phyloP scores from a whole-genome alignment of 768 basidiomycete species.

The Suillus subaureus region DNA sequence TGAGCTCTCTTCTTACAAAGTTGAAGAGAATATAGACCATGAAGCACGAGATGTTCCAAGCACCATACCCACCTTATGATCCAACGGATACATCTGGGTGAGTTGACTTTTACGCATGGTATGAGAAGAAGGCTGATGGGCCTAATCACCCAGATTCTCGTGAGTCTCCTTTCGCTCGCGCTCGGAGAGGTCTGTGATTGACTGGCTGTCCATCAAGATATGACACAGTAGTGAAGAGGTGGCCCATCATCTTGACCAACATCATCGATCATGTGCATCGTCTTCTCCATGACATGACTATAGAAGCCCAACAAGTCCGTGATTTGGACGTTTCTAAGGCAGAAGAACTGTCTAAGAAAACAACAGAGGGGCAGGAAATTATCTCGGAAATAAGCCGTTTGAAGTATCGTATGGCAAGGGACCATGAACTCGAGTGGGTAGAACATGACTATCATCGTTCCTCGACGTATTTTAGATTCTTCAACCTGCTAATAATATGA shows the following conservation, averaged over 20 bases:
- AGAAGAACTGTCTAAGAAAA: slow-evolving; percentile 40
- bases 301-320: slow-evolving; percentile 34
- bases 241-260: slow-evolving; percentile 83
- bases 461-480: neutral
- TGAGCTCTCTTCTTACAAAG: neutral
- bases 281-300: slow-evolving; percentile 62
- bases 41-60: slow-evolving; percentile 38
- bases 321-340: slow-evolving; percentile 18
- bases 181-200: neutral
- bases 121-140: slow-evolving; percentile 3
- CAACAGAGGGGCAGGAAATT: slow-evolving; percentile 77
- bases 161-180: slow-evolving; percentile 34
- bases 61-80: slow-evolving; percentile 73
- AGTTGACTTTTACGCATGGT: slow-evolving; percentile 20
- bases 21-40: neutral
- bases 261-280: slow-evolving; percentile 78
- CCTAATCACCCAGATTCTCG: slow-evolving; percentile 58
- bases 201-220: slow-evolving; percentile 46
- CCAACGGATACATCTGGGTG: slow-evolving; percentile 70
- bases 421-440: slow-evolving; percentile 67
- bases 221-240: slow-evolving; percentile 76
- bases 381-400: slow-evolving; percentile 74
- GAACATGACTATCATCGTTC: neutral
- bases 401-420: slow-evolving; percentile 88
- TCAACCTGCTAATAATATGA: neutral